Evolutionary conservation across 2,329 filamentous ascomycete species (phyloP).

Genomic region (Cytospora piceae): DNA sequence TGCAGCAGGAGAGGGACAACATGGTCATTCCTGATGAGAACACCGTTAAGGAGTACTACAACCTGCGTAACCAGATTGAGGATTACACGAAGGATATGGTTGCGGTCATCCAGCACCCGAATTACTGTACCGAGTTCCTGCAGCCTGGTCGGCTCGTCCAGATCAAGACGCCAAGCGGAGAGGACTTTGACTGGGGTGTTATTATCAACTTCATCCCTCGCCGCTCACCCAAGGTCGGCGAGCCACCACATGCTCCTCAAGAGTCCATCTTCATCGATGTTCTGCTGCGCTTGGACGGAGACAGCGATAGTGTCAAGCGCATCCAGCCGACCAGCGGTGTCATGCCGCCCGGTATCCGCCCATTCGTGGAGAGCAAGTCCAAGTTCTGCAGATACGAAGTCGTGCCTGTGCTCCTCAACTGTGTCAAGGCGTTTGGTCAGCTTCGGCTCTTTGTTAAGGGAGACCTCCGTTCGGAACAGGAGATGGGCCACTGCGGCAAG

Average conservation of each 20-base stretch:
- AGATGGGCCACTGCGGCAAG: slow-evolving; percentile 69
- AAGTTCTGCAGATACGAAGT: slow-evolving; percentile 76
- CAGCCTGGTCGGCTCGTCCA: slow-evolving; percentile 86
- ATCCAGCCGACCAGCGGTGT: slow-evolving; percentile 66
- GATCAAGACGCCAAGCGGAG: slow-evolving; percentile 73
- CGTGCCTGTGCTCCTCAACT: slow-evolving; percentile 84
- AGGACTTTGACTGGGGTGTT: slow-evolving; percentile 94
- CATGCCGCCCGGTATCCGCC: slow-evolving; percentile 59
- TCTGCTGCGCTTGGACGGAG: slow-evolving; percentile 64
- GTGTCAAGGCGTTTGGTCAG: slow-evolving; percentile 82
- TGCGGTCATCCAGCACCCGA: slow-evolving; percentile 87
- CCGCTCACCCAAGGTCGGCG: slow-evolving; percentile 66
- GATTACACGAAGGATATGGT: slow-evolving; percentile 88
- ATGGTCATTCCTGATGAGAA: slow-evolving; percentile 83
- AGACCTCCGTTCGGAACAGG: slow-evolving; percentile 69
- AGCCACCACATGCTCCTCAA: slow-evolving; percentile 72
- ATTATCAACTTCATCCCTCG: slow-evolving; percentile 75
- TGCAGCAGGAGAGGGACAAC: slow-evolving; percentile 74
- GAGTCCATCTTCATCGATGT: slow-evolving; percentile 85
- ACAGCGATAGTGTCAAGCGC: slow-evolving; percentile 50
- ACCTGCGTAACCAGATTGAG: slow-evolving; percentile 81
- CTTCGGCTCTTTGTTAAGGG: slow-evolving; percentile 82
- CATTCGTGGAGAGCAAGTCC: slow-evolving; percentile 55
- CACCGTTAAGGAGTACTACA: slow-evolving; percentile 92
- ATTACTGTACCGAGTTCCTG: slow-evolving; percentile 81